phyloP scores from a whole-genome alignment of 495 filamentous ascomycete genomes.

The Trichoderma virens region DNA sequence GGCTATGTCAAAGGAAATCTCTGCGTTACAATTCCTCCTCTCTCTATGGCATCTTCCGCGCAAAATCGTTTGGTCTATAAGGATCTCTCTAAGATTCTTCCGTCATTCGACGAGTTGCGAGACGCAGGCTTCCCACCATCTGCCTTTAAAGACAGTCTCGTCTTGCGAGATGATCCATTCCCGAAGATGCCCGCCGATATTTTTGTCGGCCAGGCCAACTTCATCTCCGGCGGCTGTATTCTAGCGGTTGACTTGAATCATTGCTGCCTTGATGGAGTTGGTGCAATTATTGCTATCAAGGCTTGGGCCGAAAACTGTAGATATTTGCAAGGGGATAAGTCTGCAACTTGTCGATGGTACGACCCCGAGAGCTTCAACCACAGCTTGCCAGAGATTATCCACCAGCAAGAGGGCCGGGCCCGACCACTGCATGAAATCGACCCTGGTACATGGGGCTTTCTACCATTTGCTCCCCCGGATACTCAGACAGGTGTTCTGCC shows the following conservation, averaged over 20 bases:
- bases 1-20: slow-evolving; percentile 22
- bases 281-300: slow-evolving; percentile 23
- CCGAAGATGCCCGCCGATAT: slow-evolving; percentile 24
- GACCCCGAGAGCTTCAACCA: slow-evolving; percentile 29
- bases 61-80: slow-evolving; percentile 17
- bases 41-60: slow-evolving; percentile 11
- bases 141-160: slow-evolving; percentile 17
- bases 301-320: slow-evolving; percentile 29
- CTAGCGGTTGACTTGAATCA: slow-evolving; percentile 45
- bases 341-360: slow-evolving; percentile 26
- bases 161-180: slow-evolving; percentile 21
- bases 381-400: slow-evolving; percentile 23
- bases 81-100: slow-evolving; percentile 20
- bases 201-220: slow-evolving; percentile 29
- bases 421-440: slow-evolving; percentile 19
- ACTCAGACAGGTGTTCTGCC: too few species aligned
- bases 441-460: slow-evolving; percentile 19
- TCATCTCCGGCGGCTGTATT: slow-evolving; percentile 32
- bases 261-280: slow-evolving; percentile 36
- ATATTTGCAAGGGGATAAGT: slow-evolving; percentile 24
- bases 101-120: slow-evolving; percentile 21
- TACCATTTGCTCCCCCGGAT: slow-evolving; percentile 18
- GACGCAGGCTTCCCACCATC: slow-evolving; percentile 21
- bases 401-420: slow-evolving; percentile 22
- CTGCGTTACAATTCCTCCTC: slow-evolving; percentile 19